Evolutionary conservation across 331 rosid genomes (phyloP), one percentile per base, ranked within the genome.

Genomic region (Acacia pycnantha): DNA sequence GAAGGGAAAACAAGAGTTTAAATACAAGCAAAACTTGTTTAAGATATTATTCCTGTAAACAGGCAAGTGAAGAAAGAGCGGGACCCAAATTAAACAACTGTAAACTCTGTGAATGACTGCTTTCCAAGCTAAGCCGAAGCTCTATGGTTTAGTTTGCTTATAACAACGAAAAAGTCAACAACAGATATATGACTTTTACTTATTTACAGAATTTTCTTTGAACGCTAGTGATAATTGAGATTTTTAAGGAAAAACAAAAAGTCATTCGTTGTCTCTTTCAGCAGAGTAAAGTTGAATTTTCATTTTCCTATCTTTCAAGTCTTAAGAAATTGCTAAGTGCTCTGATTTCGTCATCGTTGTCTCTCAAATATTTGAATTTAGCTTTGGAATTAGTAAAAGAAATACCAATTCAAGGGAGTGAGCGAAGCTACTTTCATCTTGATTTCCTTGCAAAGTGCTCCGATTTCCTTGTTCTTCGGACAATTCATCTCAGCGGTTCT

Each of bases 401-500:
- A 18, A 16, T 51, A 51, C 58, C 58, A 6, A 6, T 51, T 51
- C 58, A 18, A 51, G 1, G 58, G 46, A 43, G 46, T 2, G 3
- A 43, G 46, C 12, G 12, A 43, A 43, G 46, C 46, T 43, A 8
- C 46, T 8, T 0, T 8, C 46, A 43, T 43, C 46, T 43, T 43
- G 46, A 43, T 43, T 43, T 41, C 46, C 46, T 8, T 8, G 11
- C 46, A 2, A 41, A 41, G 46, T 8, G 46, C 46, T 41, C 46
- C 2, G 46, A 41, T 41, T 41, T 43, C 46, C 93, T 4, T 43
- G 43, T n/a, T 88, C 90, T 21, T 80, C 86, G 0, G 94, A 91
- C 40, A 64, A 33, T 19, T 88, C 91, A 0, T 91, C 97, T 6
- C 97, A 91, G 77, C 88, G 74, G 6, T 86, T 87, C 14, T 91